phyloP scores from a whole-genome alignment of 306 rosid species.

The Aeschynomene evenia region DNA sequence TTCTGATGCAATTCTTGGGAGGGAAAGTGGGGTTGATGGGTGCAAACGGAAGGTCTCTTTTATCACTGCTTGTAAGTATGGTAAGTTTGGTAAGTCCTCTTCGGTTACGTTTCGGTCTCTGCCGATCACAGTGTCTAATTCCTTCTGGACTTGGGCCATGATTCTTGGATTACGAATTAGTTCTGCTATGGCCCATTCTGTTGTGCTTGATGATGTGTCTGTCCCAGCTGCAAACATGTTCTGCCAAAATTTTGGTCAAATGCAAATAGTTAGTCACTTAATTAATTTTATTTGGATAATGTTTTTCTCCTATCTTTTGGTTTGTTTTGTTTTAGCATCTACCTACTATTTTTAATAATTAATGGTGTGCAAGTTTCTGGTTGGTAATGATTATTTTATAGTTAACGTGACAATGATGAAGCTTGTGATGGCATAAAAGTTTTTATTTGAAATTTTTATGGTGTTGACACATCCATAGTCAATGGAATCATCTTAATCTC shows the following conservation, averaged over 20 bases:
- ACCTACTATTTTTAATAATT: no score
- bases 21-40: conserved; percentile 84
- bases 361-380: no score
- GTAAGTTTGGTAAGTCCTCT: conserved; percentile 47
- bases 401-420: no score
- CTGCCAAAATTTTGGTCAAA: conserved; percentile 24
- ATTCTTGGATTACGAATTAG: conserved; percentile 56
- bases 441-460: no score
- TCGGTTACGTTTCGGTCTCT: conserved; percentile 52
- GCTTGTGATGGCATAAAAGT: no score
- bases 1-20: conserved; percentile 63
- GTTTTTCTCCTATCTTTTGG: no score
- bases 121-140: conserved; percentile 64
- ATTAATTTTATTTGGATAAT: no score
- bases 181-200: conserved; percentile 78
- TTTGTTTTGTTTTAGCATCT: no score
- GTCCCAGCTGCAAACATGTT: conserved; percentile 76
- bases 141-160: conserved; percentile 52
- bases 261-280: neutral
- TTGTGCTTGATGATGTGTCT: conserved; percentile 79
- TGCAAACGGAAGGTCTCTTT: conserved; percentile 85
- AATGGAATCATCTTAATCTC: no score
- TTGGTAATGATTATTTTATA: no score
- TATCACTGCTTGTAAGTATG: conserved; percentile 72
- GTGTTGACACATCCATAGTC: no score